Evolutionary conservation across 1,284 basidiomycete genomes (phyloP).

Genomic region (Naganishia sp.): DNA sequence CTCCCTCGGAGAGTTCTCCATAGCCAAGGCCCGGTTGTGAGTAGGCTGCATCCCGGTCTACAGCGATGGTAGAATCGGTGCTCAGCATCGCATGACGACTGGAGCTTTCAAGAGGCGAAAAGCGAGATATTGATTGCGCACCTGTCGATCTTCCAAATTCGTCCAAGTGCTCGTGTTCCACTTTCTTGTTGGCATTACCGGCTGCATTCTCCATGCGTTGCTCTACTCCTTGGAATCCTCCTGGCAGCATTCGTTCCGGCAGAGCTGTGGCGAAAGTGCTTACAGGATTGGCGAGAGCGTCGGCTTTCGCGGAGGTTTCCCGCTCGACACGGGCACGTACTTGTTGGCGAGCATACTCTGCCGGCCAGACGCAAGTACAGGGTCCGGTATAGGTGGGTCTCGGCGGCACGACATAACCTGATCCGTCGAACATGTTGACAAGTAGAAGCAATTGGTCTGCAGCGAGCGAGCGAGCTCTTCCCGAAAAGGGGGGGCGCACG

Average conservation of each 20-base stretch:
- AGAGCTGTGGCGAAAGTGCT: constrained; percentile 11
- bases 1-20: constrained; percentile 3
- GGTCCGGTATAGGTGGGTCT: constrained; percentile 23
- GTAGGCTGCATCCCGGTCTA: constrained; percentile 3
- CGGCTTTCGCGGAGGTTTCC: constrained; percentile 20
- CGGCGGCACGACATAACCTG: constrained; percentile 21
- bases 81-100: constrained; percentile 21
- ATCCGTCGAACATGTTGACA: constrained; percentile 17
- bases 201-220: constrained; percentile 20
- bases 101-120: neutral
- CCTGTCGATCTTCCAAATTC: constrained; percentile 22
- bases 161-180: constrained; percentile 6
- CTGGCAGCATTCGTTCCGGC: constrained; percentile 14
- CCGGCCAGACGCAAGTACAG: constrained; percentile 25
- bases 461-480: neutral
- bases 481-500: neutral
- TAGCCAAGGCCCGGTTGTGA: neutral
- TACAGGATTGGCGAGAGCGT: constrained; percentile 14
- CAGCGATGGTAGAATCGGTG: constrained; percentile 20
- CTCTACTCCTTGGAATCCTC: constrained; percentile 17
- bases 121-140: constrained; percentile 6
- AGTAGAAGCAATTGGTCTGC: neutral
- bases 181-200: constrained; percentile 9
- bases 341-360: constrained; percentile 21
- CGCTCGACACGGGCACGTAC: constrained; percentile 13